Conservation (phyloP, 2,329 filamentous ascomycete genomes). For the Paecilomyces fulvus region DNA sequence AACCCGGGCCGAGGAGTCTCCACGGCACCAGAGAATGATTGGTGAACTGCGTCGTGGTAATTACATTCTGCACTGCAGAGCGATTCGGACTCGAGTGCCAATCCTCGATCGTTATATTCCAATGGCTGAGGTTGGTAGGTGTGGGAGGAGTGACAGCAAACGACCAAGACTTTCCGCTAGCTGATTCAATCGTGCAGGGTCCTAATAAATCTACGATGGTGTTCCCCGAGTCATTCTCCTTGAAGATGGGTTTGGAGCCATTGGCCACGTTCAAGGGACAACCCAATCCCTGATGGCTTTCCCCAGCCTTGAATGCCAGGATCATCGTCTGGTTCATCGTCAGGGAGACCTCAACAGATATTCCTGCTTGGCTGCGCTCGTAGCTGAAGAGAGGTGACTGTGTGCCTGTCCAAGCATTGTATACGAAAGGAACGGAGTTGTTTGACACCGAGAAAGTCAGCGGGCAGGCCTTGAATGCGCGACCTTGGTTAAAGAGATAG, state of each 20-base stretch:
- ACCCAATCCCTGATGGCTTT: not conserved
- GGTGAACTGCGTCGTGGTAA: not conserved
- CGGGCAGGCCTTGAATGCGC: conserved; percentile 6
- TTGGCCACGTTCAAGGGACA: not conserved
- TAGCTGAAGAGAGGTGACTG: conserved; percentile 25
- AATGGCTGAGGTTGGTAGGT: not conserved
- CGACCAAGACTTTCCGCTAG: not conserved
- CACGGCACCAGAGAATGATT: not conserved
- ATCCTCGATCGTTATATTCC: not conserved
- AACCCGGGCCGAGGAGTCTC: not conserved
- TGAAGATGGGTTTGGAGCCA: not conserved
- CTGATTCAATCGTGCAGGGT: not conserved
- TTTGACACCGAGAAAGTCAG: conserved; percentile 21
- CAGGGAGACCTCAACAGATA: conserved; percentile 27
- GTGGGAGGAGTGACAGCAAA: not conserved
- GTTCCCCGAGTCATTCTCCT: not conserved
- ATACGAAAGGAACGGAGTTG: conserved; percentile 26
- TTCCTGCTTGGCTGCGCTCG: conserved; percentile 15
- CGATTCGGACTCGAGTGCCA: not conserved
- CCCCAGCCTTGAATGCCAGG: conserved; percentile 24
- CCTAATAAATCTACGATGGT: not conserved
- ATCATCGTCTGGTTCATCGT: conserved; percentile 34
- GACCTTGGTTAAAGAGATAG: conserved; percentile 34
- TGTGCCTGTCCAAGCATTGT: conserved; percentile 38
- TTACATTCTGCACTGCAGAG: not conserved